Percentiles rank a stretch among this genome's conserved stretches.
Evolutionary conservation across 495 filamentous ascomycete species (phyloP).

Genomic region (Xylaria scruposa): DNA sequence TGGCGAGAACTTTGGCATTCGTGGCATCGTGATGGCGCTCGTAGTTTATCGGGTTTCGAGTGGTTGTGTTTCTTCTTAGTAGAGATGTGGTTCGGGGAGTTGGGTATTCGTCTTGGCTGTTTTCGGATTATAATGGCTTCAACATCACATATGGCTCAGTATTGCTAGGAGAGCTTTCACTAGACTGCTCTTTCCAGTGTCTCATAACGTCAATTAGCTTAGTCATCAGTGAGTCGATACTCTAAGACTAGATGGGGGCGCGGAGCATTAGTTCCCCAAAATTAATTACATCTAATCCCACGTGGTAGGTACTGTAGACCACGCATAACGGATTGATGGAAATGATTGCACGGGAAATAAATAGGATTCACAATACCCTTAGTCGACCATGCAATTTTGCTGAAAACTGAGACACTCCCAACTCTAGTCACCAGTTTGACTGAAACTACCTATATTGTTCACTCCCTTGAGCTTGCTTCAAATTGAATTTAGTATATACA

Average conservation of each 20-base stretch:
- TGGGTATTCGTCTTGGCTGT: not conserved
- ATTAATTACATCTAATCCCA: not conserved
- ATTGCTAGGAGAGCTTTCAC: not conserved
- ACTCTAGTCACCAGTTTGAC: not conserved
- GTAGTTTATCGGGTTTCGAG: not conserved
- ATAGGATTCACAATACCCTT: not conserved
- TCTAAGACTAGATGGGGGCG: not conserved
- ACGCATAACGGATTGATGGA: not conserved
- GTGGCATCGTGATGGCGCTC: constrained; percentile 6
- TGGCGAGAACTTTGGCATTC: constrained; percentile 34
- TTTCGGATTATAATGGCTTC: not conserved
- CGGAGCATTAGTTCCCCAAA: not conserved
- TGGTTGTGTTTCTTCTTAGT: not conserved
- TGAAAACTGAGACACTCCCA: not conserved
- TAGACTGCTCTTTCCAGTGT: not conserved
- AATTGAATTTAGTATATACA: not conserved
- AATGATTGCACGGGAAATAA: not conserved
- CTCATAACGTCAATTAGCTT: constrained; percentile 3
- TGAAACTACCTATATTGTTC: not conserved
- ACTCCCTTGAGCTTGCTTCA: not conserved
- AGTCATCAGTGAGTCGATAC: not conserved
- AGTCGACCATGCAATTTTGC: not conserved
- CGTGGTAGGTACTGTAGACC: not conserved
- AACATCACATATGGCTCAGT: not conserved
- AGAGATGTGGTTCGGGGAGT: not conserved